Conservation (phyloP, 208 protist species). For the Trypanosoma congolense region DNA sequence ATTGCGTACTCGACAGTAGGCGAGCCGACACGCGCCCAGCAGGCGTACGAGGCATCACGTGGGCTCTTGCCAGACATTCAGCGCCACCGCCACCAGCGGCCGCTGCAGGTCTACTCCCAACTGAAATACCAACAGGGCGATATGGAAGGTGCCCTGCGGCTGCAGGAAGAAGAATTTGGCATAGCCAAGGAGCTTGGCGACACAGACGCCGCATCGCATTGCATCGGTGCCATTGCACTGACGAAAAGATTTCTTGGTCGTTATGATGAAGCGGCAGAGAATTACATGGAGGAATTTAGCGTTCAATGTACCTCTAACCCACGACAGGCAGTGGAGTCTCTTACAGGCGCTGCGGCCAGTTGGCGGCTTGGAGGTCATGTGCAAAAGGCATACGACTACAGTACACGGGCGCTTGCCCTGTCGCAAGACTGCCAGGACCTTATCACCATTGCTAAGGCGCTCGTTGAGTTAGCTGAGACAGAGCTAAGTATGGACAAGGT, state of each 20-base stretch:
- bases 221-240: conserved; percentile 44
- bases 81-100: conserved; percentile 29
- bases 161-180: conserved; percentile 38
- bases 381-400: conserved; percentile 28
- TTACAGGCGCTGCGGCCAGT: conserved; percentile 36
- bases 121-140: conserved; percentile 47
- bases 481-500: conserved; percentile 24
- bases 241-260: conserved; percentile 28
- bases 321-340: conserved; percentile 49
- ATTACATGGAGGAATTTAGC: conserved; percentile 43
- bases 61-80: conserved; percentile 27
- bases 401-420: conserved; percentile 12
- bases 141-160: conserved; percentile 31
- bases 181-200: conserved; percentile 40
- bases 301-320: conserved; percentile 24
- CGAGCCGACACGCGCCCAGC: conserved; percentile 18
- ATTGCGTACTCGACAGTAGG: conserved; percentile 47
- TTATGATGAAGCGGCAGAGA: conserved; percentile 32
- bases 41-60: conserved; percentile 23
- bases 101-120: conserved; percentile 52
- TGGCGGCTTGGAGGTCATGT: conserved; percentile 29
- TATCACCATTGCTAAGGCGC: conserved; percentile 39
- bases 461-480: conserved; percentile 43
- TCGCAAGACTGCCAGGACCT: conserved; percentile 24
- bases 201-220: conserved; percentile 22